Evolutionary conservation across 2,329 filamentous ascomycete species (phyloP), one percentile per base, ranked within the genome.

Genomic region (Rachicladosporium sp.): DNA sequence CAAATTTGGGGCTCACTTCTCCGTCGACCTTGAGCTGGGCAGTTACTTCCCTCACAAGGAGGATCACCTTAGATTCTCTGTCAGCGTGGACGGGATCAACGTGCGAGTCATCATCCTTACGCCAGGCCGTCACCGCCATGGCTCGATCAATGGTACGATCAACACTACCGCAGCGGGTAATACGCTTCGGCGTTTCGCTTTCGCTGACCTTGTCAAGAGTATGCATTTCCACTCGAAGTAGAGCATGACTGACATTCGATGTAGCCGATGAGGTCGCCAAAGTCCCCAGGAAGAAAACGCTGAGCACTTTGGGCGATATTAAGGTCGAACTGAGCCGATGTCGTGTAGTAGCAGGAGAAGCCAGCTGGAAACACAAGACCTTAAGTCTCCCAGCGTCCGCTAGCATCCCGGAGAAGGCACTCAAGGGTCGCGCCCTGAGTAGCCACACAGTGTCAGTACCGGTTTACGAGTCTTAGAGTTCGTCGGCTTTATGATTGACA

Each of bases 351-450:
- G 2, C 11, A 43, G 39, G 11, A 4, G 29, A n/a, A n/a, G n/a
- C n/a, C 32, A 6, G 7, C 3, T 4, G 34, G 11, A 29, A 12
- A 10, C 21, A 10, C 21, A 10, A 7, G 10, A 27, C 1, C 39
- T 36, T 35, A 31, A 41, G 29, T 15, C 34, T 2, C 33, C 37
- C 8, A 29, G 36, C 6, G 34, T 19, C 12, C 2, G 11, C 33
- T 12, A 39, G 29, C 4, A 15, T 56, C 1, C 41, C 47, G 0
- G 52, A 56, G 38, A 55, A 56, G 38, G 41, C 43, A n/a, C 31
- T 53, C 33, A 56, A 56, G 37, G 53, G 53, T 4, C 48, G 51
- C 6, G 43, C 50, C 1, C 47, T 56, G 21, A 53, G 51, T 0
- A 50, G 35, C 8, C 43, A 45, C 10, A 43, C 48, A 2, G 38